A percentile compares a stretch with the other conserved stretches of the same genome.
These are phyloP conservation scores for Coccinonectria pachysandricola DNA, from an alignment of 2,329 filamentous ascomycete species.

Conservation along the genomic window DNA sequence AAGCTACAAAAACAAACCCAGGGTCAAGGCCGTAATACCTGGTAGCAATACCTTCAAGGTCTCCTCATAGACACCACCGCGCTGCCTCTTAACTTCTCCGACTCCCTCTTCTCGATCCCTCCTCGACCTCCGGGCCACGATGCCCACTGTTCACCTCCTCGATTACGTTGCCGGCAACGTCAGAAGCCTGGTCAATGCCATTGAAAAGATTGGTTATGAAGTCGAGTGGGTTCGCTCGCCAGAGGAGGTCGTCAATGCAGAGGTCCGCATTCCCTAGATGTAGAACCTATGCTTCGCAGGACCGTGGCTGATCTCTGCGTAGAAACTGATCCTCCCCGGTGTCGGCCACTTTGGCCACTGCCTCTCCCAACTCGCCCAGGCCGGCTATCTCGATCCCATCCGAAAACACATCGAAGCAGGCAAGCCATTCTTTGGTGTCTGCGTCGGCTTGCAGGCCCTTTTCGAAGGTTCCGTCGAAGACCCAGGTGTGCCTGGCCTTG, in stretches of 20 bases:
- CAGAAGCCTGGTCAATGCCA: constrained; percentile 90
- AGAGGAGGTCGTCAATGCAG: constrained; percentile 72
- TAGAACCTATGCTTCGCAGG: too few species aligned
- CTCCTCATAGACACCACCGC: too few species aligned
- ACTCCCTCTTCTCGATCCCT: constrained; percentile 4
- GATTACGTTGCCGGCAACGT: constrained; percentile 96
- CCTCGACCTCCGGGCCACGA: constrained; percentile 28
- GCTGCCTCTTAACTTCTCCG: constrained; percentile 3
- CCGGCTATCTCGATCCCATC: constrained; percentile 77
- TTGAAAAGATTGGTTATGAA: constrained; percentile 87
- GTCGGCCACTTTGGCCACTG: constrained; percentile 98
- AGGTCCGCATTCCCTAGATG: too few species aligned
- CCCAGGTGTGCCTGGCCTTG: constrained; percentile 59
- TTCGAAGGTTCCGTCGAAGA: constrained; percentile 82
- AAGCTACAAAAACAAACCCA: too few species aligned
- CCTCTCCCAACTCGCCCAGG: constrained; percentile 68
- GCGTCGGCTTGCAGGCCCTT: constrained; percentile 84
- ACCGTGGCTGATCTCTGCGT: too few species aligned
- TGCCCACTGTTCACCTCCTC: constrained; percentile 68
- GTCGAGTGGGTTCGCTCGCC: constrained; percentile 88
- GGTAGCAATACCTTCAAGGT: too few species aligned
- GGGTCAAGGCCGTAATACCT: too few species aligned
- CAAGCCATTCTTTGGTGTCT: constrained; percentile 98
- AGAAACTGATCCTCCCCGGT: constrained; percentile 91
- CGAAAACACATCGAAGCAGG: constrained; percentile 72